Evolutionary conservation across 2,329 filamentous ascomycete species (phyloP).

Genomic region (Ceratocystis destructans): DNA sequence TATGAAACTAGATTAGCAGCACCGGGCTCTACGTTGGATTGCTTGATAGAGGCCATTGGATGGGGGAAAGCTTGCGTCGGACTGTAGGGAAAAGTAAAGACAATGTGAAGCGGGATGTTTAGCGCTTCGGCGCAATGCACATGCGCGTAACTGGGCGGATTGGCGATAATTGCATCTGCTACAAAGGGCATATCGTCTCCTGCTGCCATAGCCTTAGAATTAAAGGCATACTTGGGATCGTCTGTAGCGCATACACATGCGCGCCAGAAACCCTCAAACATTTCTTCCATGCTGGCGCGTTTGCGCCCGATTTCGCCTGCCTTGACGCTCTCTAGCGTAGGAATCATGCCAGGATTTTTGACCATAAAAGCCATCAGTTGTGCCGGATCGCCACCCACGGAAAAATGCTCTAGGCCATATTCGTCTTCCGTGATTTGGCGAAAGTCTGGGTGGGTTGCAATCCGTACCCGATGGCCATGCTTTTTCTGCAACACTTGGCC

Average conservation of each 20-base stretch:
- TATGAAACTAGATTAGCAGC: conserved; percentile 74
- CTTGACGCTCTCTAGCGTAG: conserved; percentile 56
- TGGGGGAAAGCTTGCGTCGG: conserved; percentile 65
- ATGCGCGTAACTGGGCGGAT: conserved; percentile 66
- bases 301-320: conserved; percentile 58
- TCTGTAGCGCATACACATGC: conserved; percentile 63
- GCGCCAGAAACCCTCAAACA: conserved; percentile 74
- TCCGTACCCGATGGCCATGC: conserved; percentile 60
- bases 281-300: conserved; percentile 59
- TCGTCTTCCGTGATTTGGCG: conserved; percentile 58
- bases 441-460: conserved; percentile 68
- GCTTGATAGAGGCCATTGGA: conserved; percentile 61
- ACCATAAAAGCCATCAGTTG: conserved; percentile 85
- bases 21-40: conserved; percentile 54
- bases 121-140: conserved; percentile 67
- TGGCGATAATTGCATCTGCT: conserved; percentile 72
- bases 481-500: conserved; percentile 57
- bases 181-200: conserved; percentile 37
- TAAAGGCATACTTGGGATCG: conserved; percentile 47
- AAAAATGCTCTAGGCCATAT: conserved; percentile 64
- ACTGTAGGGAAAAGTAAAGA: conserved; percentile 80
- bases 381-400: conserved; percentile 62
- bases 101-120: conserved; percentile 64
- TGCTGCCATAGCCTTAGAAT: conserved; percentile 50
- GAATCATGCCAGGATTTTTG: conserved; percentile 67